Evolutionary conservation across 2,329 filamentous ascomycete species (phyloP).

Genomic region (Achaetomium macrosporum): DNA sequence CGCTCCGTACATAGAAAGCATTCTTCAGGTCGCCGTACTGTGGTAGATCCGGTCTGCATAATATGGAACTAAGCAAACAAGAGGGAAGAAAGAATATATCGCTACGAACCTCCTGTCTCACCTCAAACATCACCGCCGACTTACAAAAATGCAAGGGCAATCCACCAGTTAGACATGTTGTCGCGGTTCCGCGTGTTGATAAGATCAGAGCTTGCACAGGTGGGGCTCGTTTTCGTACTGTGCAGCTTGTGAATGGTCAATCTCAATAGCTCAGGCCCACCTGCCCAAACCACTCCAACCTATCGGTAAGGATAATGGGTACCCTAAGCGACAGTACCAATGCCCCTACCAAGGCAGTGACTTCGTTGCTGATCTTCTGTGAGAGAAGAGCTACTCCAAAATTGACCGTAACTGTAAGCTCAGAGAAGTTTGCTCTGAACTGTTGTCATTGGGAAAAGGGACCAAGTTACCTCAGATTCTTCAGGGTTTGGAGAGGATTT

Average conservation of each 20-base stretch:
- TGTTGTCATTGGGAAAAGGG: too few relatives aligned
- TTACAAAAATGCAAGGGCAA: too few relatives aligned
- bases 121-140: too few relatives aligned
- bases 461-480: not conserved
- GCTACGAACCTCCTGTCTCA: too few relatives aligned
- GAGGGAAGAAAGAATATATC: too few relatives aligned
- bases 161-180: not conserved
- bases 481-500: not conserved
- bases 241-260: constrained; percentile 3
- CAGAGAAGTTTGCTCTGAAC: too few relatives aligned
- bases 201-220: not conserved
- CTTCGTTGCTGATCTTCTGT: not conserved
- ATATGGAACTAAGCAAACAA: too few relatives aligned
- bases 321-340: not conserved
- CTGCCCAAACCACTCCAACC: not conserved
- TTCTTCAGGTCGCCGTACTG: too few relatives aligned
- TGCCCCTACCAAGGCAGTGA: not conserved
- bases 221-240: constrained; percentile 11
- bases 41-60: too few relatives aligned
- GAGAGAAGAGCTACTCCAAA: not conserved
- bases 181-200: not conserved
- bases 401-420: not conserved
- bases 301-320: not conserved
- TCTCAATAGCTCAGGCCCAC: not conserved
- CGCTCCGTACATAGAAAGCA: too few relatives aligned